Evolutionary conservation across 148 eudicot genomes (phyloP), one percentile per base, ranked within the genome.

Genomic region (Chenopodium berlandieri): DNA sequence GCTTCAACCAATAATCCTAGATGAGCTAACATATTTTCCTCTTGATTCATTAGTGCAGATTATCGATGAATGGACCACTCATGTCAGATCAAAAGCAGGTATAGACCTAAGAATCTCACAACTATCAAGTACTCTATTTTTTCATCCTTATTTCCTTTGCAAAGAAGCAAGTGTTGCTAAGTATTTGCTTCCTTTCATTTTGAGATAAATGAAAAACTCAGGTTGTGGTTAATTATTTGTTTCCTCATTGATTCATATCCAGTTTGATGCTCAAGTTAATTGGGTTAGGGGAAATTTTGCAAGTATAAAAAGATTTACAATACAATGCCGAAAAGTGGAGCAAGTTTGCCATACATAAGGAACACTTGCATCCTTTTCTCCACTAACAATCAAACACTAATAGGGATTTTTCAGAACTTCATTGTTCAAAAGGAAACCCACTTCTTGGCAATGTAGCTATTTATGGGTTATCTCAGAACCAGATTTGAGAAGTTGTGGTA

Each of bases 21-120:
- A 17, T 52, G 37, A 75, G 7, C 44, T 73, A 13, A 58, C 25
- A 60, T 71, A 66, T 66, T 54, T 63, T 27, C 48, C 48, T 81
- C 40, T 84, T 80, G 58, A 74, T 81, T 31, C 6, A 69, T 78
- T 44, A 76, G 0, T 84, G 75, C 91, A 93, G 97, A 78, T 93
- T 48, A 91, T 91, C 73, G 92, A 93, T 73, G 97, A 93, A 86
- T 93, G 97, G 97, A 86, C 90, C 7, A 72, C 80, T 71, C 92
- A 93, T 74, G 88, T 93, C 27, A 85, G 91, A 86, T 85, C 91
- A 52, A 85, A 79, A 87, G 84, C 84, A 81, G 95, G 97, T 93
- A 83, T 70, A 50, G 25, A 46, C 65, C 68, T 48, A 67, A 11
- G 23, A n/a, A 32, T 66, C 32, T 50, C 25, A 31, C 32, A 25